These are phyloP conservation scores for Eimeria maxima DNA, from an alignment of 169 alveolate genomes.

Conservation along the genomic window DNA sequence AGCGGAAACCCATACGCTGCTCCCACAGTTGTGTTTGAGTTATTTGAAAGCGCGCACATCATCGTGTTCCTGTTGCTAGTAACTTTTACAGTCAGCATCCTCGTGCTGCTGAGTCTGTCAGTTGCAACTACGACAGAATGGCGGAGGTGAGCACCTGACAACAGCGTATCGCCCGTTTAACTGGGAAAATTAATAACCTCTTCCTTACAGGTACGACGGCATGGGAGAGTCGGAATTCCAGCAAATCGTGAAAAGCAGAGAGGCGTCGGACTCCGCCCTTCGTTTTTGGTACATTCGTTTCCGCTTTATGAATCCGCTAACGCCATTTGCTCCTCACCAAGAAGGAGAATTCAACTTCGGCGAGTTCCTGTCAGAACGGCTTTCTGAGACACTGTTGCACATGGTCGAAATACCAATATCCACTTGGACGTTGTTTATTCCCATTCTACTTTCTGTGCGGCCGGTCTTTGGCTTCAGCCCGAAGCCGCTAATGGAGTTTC, in stretches of 20 bases:
- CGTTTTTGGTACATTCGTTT: conserved; percentile 71
- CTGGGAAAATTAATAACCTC: not conserved
- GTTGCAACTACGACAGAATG: conserved; percentile 35
- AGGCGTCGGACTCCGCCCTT: conserved; percentile 34
- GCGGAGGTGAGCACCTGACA: conserved; percentile 52
- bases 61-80: conserved; percentile 75
- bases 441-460: conserved; percentile 63
- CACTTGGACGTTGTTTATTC: conserved; percentile 72
- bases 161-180: not conserved
- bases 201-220: conserved; percentile 60
- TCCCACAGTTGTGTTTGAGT: conserved; percentile 80
- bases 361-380: conserved; percentile 76
- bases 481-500: conserved; percentile 48
- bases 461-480: conserved; percentile 79
- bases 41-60: conserved; percentile 80
- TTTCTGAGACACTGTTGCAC: conserved; percentile 40
- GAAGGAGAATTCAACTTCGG: conserved; percentile 71
- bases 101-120: conserved; percentile 28
- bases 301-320: conserved; percentile 73
- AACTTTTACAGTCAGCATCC: conserved; percentile 17
- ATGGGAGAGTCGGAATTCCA: conserved; percentile 41
- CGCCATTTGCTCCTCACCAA: conserved; percentile 77
- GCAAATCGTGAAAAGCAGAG: conserved; percentile 26
- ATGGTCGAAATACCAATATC: conserved; percentile 72
- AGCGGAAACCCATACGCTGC: conserved; percentile 82